These are phyloP conservation scores for Pythium sp. DNA, from an alignment of 352 stramenopile species.

Conservation along the genomic window DNA sequence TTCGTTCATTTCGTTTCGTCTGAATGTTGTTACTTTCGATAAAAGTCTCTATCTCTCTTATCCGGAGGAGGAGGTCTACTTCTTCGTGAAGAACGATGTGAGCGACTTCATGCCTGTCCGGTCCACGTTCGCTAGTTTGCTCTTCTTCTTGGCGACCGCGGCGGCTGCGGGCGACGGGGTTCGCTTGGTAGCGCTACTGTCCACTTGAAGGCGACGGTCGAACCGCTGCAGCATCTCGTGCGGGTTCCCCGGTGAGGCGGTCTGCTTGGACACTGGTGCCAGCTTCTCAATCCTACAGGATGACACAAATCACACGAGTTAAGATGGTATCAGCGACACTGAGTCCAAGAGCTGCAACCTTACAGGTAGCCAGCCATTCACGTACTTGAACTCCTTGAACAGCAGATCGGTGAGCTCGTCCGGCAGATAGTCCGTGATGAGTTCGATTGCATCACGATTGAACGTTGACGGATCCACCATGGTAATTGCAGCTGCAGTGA, in stretches of 20 bases:
- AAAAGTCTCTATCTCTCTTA: background rate
- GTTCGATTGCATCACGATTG: conserved; percentile 47
- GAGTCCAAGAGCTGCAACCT: background rate
- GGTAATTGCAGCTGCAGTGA: background rate
- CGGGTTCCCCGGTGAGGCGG: conserved; percentile 3
- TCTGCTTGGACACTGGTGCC: conserved; percentile 17
- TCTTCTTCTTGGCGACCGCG: conserved; percentile 66
- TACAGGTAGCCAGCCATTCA: background rate
- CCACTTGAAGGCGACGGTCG: conserved; percentile 32
- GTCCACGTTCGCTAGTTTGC: conserved; percentile 75
- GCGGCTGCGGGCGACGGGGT: conserved; percentile 25
- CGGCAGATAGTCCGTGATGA: conserved; percentile 58
- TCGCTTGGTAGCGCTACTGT: conserved; percentile 31
- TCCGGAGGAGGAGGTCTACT: conserved; percentile 25
- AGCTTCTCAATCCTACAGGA: conserved; percentile 29
- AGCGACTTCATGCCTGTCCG: conserved; percentile 82
- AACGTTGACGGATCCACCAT: conserved; percentile 11
- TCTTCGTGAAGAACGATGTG: conserved; percentile 81
- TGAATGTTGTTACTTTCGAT: background rate
- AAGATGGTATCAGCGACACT: background rate
- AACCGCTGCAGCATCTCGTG: conserved; percentile 23
- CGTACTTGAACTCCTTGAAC: conserved; percentile 56
- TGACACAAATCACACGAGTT: background rate
- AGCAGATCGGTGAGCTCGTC: conserved; percentile 41
- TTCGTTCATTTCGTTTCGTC: background rate